These are phyloP conservation scores for Podila verticillata DNA, from an alignment of 192 early-diverging fungal species.

Conservation along the genomic window DNA sequence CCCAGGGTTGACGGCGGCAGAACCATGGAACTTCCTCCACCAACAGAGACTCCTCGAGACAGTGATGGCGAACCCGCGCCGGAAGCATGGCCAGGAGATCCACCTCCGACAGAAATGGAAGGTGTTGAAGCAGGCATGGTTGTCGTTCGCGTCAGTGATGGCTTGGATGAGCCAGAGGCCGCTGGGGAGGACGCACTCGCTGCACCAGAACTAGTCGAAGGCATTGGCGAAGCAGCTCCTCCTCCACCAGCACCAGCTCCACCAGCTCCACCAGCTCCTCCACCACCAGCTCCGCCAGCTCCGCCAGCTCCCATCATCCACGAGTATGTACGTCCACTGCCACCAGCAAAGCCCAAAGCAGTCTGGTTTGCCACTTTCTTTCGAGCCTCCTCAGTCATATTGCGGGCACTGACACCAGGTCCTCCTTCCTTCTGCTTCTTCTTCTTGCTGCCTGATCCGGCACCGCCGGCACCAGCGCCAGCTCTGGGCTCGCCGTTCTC, in stretches of 20 bases:
- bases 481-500: constrained; percentile 40
- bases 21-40: constrained; percentile 34
- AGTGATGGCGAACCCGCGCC: constrained; percentile 5
- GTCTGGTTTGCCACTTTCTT: constrained; percentile 52
- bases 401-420: constrained; percentile 59
- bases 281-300: constrained; percentile 26
- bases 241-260: not conserved
- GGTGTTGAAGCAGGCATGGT: constrained; percentile 13
- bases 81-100: not conserved
- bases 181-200: constrained; percentile 9
- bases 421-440: constrained; percentile 45
- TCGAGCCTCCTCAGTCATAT: constrained; percentile 32
- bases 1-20: constrained; percentile 26
- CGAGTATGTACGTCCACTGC: constrained; percentile 36
- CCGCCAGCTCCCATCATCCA: constrained; percentile 49
- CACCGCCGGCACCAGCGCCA: constrained; percentile 8
- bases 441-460: constrained; percentile 39
- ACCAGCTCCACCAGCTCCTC: constrained; percentile 3
- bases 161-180: constrained; percentile 13
- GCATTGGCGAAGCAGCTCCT: constrained; percentile 22
- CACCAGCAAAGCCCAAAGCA: constrained; percentile 40
- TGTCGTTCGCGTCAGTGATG: constrained; percentile 11
- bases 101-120: not conserved
- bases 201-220: constrained; percentile 5
- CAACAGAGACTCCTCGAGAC: constrained; percentile 9